Evolutionary conservation across 2,329 filamentous ascomycete species (phyloP), one percentile per base, ranked within the genome.

Genomic region (Calonectria ilicicola): DNA sequence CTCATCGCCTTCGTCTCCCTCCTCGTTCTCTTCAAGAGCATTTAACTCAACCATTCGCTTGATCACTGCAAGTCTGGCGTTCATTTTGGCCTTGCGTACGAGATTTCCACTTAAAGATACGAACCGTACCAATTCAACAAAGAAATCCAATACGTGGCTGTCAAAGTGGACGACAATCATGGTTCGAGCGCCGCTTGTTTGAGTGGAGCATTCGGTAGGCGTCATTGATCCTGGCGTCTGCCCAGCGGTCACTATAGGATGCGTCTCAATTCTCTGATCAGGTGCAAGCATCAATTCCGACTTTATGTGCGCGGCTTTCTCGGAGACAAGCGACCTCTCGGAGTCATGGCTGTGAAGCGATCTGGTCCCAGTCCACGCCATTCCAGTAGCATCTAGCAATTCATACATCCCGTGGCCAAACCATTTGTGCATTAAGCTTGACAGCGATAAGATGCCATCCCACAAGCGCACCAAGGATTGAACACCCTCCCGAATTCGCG

Each of bases 161-260:
- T 98, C 96, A 81, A 98, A 98, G 83, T 95, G 96, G n/a, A 98
- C 94, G 47, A 97, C 92, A 47, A 96, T 93, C 88, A 95, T 93
- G 70, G 89, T 92, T 76, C 93, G 91, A 5, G 91, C 92, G 67
- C 94, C 91, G 81, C 93, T n/a, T n/a, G n/a, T n/a, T n/a, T n/a
- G n/a, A n/a, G n/a, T n/a, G n/a, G n/a, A n/a, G n/a, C n/a, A n/a
- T n/a, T n/a, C n/a, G n/a, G n/a, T n/a, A n/a, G n/a, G n/a, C n/a
- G n/a, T n/a, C n/a, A n/a, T n/a, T n/a, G n/a, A n/a, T n/a, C n/a
- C n/a, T n/a, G n/a, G n/a, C n/a, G n/a, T n/a, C n/a, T n/a, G n/a
- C n/a, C n/a, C n/a, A n/a, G n/a, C 93, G 74, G 91, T 90, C 12
- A 86, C 83, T 1, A 86, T 81, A 2, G 84, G 81, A 15, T 89